Evolutionary conservation across 2,329 filamentous ascomycete species (phyloP), one percentile per base, ranked within the genome.

Genomic region (Pseudogymnoascus sp.): DNA sequence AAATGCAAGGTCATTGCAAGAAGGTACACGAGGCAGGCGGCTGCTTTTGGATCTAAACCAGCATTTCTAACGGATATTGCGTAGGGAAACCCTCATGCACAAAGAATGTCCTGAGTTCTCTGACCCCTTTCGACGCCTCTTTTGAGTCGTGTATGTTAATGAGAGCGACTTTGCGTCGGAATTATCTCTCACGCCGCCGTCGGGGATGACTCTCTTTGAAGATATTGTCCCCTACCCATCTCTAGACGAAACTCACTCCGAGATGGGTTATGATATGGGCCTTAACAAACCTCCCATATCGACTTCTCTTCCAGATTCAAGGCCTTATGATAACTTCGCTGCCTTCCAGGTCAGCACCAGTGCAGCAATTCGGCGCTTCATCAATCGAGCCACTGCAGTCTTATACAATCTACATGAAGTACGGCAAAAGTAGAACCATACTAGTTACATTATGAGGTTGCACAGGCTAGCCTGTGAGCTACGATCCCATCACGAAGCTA

Each of bases 311-410:
- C 40, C 12, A n/a, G 40, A 45, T 25, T 27, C 40, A 45, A 27
- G 40, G n/a, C 40, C 40, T 42, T 21, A 59, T 36, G 13, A 72
- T 48, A 70, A 72, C 21, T 62, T 72, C 0, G 67, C 72, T 0
- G 70, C 69, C 0, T 72, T 72, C 10, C 71, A 72, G 3, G 70
- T 72, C 18, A 72, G 67, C 12, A 72, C 71, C 1, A 72, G 71
- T 48, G 69, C 71, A 0, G 69, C 71, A 1, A 72, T 72, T 10
- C 64, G 71, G 3, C 67, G 71, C 0, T 71, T 72, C 31, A 52
- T 72, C 0, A 72, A 72, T 4, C 67, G 70, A 1, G 69, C 71
- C 2, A 70, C 72, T 27, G 72, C 69, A 5, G 66, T 70, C 1
- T 66, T 72, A 1, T 72, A 72, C 45, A 68, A 72, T 25, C 67